Conservation (phyloP, 179 eudicot species). For the Corrigiola litoralis region DNA sequence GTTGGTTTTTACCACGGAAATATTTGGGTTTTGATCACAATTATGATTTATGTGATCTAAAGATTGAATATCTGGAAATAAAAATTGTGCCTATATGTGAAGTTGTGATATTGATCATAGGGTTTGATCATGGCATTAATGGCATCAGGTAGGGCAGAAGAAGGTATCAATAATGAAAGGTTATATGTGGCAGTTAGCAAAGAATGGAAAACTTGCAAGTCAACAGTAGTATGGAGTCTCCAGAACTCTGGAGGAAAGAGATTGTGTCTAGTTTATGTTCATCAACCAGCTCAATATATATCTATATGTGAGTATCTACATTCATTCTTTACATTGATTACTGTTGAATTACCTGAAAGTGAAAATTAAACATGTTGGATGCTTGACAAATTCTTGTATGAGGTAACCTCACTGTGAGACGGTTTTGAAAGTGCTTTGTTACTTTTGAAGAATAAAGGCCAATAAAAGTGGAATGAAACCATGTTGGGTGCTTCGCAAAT, state of each 20-base stretch:
- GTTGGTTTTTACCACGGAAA: background rate
- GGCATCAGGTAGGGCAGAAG: background rate
- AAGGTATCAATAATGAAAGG: conserved; percentile 29
- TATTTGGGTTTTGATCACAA: background rate
- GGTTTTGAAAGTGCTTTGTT: no score
- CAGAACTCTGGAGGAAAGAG: conserved; percentile 43
- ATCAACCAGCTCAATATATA: conserved; percentile 57
- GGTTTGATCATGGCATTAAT: background rate
- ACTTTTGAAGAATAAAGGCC: no score
- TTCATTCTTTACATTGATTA: background rate
- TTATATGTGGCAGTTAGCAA: conserved; percentile 69
- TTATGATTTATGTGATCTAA: background rate
- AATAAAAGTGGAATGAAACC: no score
- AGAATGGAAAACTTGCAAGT: conserved; percentile 47
- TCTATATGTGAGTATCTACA: conserved; percentile 25
- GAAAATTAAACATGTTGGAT: no score
- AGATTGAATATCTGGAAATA: conserved; percentile 1
- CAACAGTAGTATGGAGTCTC: conserved; percentile 55
- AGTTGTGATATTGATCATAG: no score
- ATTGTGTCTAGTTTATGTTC: conserved; percentile 73
- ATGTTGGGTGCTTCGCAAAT: no score
- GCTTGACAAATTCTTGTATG: no score
- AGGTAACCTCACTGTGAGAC: no score
- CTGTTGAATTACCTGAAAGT: background rate
- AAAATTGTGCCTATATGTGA: no score